Conservation (phyloP, 2,329 filamentous ascomycete genomes). For the Nigrospora sphaerica region DNA sequence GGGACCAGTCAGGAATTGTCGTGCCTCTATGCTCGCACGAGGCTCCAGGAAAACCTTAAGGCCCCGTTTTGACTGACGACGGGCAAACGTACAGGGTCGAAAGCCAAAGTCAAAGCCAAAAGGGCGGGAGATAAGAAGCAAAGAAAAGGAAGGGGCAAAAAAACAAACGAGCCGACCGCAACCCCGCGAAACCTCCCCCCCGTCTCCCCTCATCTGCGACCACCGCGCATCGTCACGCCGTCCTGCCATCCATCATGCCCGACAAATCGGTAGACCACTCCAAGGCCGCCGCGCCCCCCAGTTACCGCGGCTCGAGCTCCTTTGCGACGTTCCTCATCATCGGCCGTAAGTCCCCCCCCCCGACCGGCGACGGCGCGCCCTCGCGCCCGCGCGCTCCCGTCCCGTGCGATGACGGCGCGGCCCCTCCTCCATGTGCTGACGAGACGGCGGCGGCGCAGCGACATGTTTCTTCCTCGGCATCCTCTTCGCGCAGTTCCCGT, state of each 20-base stretch:
- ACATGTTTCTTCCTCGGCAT: conserved; percentile 98
- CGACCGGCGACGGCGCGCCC: neutral
- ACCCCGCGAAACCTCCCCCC: no score
- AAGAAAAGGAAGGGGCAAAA: no score
- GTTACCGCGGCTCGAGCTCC: conserved; percentile 56
- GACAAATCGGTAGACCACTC: conserved; percentile 41
- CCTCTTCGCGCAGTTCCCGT: conserved; percentile 92
- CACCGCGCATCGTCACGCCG: no score
- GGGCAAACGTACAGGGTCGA: no score
- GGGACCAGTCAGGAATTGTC: no score
- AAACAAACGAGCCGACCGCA: no score
- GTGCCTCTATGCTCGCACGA: no score
- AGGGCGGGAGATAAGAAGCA: no score
- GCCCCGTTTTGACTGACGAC: no score
- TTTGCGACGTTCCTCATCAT: conserved; percentile 98
- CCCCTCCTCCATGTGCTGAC: neutral
- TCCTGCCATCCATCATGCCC: conserved; percentile 12
- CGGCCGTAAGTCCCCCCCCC: conserved; percentile 60
- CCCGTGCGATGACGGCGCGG: neutral
- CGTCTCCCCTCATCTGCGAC: no score
- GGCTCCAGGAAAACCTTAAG: no score
- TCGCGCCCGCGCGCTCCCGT: conserved; percentile 3
- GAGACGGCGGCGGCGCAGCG: conserved; percentile 36
- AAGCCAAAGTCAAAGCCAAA: no score
- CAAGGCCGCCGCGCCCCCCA: conserved; percentile 49